These are phyloP conservation scores for Sophora flavescens DNA, from an alignment of 306 rosid species.

Conservation along the genomic window DNA sequence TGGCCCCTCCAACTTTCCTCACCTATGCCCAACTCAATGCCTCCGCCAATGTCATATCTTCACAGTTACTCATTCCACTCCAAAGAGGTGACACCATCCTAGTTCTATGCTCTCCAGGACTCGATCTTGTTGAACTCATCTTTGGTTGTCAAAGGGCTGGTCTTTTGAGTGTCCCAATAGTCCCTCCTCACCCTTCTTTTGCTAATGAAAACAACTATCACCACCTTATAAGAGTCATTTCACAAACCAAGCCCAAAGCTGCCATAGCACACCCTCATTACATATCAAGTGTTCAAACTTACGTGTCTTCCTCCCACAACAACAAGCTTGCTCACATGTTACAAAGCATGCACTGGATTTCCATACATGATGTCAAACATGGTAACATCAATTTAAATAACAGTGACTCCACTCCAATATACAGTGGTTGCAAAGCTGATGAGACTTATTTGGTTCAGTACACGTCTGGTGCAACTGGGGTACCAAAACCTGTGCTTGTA, in stretches of 20 bases:
- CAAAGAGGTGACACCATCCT: slow-evolving; percentile 64
- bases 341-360: slow-evolving; percentile 60
- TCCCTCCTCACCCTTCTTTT: slow-evolving; percentile 71
- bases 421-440: slow-evolving; percentile 59
- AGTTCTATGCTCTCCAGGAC: slow-evolving; percentile 76
- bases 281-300: slow-evolving; percentile 52
- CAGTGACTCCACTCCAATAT: background rate
- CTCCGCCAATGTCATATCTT: slow-evolving; percentile 56
- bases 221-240: slow-evolving; percentile 62
- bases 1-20: slow-evolving; percentile 28
- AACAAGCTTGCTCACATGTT: slow-evolving; percentile 51
- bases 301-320: slow-evolving; percentile 44
- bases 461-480: slow-evolving; percentile 83
- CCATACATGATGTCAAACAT: slow-evolving; percentile 50
- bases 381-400: background rate
- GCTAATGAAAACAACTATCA: slow-evolving; percentile 57
- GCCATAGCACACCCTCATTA: slow-evolving; percentile 69
- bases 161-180: slow-evolving; percentile 67
- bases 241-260: slow-evolving; percentile 85
- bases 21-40: slow-evolving; percentile 69
- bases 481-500: slow-evolving; percentile 81
- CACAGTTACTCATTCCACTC: slow-evolving; percentile 47
- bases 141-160: slow-evolving; percentile 83
- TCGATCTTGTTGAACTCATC: slow-evolving; percentile 64
- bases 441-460: slow-evolving; percentile 79